Base-by-base conservation (phyloP, 768 basidiomycete species). In the Paxillus involutus region DNA sequence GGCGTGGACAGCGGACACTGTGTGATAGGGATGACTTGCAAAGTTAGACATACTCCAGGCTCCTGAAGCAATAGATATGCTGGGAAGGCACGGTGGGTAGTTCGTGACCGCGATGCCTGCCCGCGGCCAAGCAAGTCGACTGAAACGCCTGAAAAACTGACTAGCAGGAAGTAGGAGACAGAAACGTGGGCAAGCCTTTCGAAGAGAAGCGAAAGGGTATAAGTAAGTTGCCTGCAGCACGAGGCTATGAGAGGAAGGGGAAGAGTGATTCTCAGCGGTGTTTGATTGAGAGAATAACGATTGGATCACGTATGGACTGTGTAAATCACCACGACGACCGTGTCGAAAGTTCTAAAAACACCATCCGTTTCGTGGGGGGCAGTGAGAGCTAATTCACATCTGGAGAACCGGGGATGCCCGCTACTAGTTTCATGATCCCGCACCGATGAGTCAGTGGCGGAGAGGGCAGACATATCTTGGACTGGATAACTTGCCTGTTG, bases 11-110 rank as follows among this genome's bases (percentile, higher is more conserved):
- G 51, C 21, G 13, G 77, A 74, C 44, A 51, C 47, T 62, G 76
- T 80, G 59, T 77, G 73, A 57, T 78, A 77, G 4, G 69, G 73
- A 16, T 73, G 73, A 19, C 69, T 66, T 24, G 75, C 72, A n/a
- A 75, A 63, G 55, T 68, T 74, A 60, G 77, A 75, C 79, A 81
- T 80, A 36, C 51, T 29, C 13, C 33, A 17, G 13, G 39, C 13
- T 32, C 11, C 14, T 24, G 48, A 33, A 35, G 30, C 36, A 24
- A 46, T 42, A 39, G 33, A 24, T 33, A 32, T 3, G 30, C 19
- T 44, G 55, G 35, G 17, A 36, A 43, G n/a, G 26, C 33, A 48
- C 17, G 26, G 26, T 24, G 21, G 13, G 40, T 41, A 12, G 40
- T 46, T 16, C 36, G 41, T 16, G 19, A 36, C 46, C 8, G 47